Base-by-base conservation (phyloP, 2,329 filamentous ascomycete species). In the Ramularia collo-cygni region DNA sequence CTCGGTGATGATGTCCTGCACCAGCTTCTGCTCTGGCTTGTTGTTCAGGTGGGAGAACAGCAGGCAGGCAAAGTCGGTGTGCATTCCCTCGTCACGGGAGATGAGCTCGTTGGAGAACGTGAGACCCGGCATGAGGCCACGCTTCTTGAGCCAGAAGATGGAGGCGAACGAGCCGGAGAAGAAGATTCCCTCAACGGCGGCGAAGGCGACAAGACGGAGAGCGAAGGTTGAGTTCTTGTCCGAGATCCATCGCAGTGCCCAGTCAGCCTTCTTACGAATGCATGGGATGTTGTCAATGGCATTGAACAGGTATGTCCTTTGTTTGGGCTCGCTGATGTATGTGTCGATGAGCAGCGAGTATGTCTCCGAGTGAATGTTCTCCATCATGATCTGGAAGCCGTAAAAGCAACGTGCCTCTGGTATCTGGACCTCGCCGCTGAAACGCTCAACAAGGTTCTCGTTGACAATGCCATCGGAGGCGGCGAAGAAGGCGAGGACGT, bases 331-430 rank as follows among this genome's bases (percentile, higher is more conserved):
- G 76, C 93, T 95, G 72, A 98, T 94, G 69, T 98, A 98, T 48
- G 90, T 95, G 67, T 98, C 92, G 64, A 98, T 98, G 63, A 98
- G 81, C 26, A 98, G 82, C 14, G 90, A 96, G 78, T 98, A 98
- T 39, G 92, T 98, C 74, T 98, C 92, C 12, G 92, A 95, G 77
- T 98, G 92, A 60, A 98, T 95, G 73, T 98, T 98, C 77, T 98
- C 92, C 86, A 98, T 96, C 92, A 98, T 98, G 74, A 96, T 96
- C 74, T 98, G 92, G 79, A 98, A 98, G 51, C 92, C 92, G 68
- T 98, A 98, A 77, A 98, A 98, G 81, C 92, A 98, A 60, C 92
- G 88, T 51, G 92, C 92, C 71, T 98, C 92, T 8, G 92, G 90
- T 43, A 96, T 81, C 71, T 98, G 92, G 19, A 98, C 90, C 70